These are phyloP conservation scores for Nannochloropsis gaditana DNA, from an alignment of 108 stramenopile species.

Conservation along the genomic window DNA sequence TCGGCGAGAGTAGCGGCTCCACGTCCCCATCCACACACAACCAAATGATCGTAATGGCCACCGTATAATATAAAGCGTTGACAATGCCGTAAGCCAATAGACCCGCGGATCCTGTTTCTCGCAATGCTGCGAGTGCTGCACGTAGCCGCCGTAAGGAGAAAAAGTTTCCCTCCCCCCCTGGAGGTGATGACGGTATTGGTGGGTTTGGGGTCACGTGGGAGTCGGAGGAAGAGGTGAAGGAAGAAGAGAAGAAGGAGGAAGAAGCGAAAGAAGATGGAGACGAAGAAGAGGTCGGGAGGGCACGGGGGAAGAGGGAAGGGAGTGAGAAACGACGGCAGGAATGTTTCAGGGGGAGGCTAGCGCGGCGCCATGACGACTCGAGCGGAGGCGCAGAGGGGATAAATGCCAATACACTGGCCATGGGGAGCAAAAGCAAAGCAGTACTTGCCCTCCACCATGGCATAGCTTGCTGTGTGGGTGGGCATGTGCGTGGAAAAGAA, in stretches of 20 bases:
- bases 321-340: not conserved
- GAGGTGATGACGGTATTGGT: not conserved
- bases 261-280: not conserved
- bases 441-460: too few species aligned
- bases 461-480: too few species aligned
- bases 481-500: too few species aligned
- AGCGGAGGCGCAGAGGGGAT: too few species aligned
- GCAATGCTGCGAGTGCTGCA: not conserved
- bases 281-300: not conserved
- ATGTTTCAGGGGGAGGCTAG: not conserved
- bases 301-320: not conserved
- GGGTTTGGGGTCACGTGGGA: not conserved
- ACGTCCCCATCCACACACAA: slow-evolving; percentile 21
- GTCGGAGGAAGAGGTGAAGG: not conserved
- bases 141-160: not conserved
- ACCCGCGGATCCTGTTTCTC: not conserved
- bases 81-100: slow-evolving; percentile 38
- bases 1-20: not conserved
- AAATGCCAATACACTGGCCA: too few species aligned
- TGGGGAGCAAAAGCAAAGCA: too few species aligned
- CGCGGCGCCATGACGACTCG: not conserved
- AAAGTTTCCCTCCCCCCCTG: not conserved
- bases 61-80: slow-evolving; percentile 30
- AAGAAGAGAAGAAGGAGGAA: not conserved
- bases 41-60: slow-evolving; percentile 26